Base-by-base conservation (phyloP, 306 rosid genomes). In the Inga laurina region DNA sequence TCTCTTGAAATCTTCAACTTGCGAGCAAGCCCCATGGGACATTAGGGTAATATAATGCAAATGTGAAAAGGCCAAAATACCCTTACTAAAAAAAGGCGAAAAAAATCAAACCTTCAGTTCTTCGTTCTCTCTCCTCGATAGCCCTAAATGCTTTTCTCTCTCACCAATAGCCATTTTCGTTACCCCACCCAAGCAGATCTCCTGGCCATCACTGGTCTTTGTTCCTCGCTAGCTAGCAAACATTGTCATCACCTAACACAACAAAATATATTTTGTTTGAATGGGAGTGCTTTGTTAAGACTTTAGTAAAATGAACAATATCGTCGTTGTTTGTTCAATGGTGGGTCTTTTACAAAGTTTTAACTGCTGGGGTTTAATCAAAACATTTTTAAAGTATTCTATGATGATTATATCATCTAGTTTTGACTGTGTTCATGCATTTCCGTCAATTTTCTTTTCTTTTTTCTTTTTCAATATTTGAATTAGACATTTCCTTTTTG, bases 341-440 rank as follows among this genome's bases (percentile, higher is more conserved):
- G 76, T 80, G 66, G 35, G 74, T 80, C 45, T 21, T 44, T 65
- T 30, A 22, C 10, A 41, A 74, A 85, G 72, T 74, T 71, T 76
- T 71, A 72, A 30, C 21, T 76, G 21, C 73, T 80, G 69, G 54
- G 59, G 49, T 24, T 30, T 46, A 74, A 67, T 79, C 66, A 69
- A 75, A 27, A 14, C 22, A 0, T 84, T 77, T 22, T 57, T 13
- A 2, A 45, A 35, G 35, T 10, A 21, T 57, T 46, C 54, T 59
- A 37, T 24, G 51, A n/a, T 67, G 24, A 46, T 77, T n/a, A 4
- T 49, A 78, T 69, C 74, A 39, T 21, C 41, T 64, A 10, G 48
- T 30, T 13, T 66, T 72, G 12, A 46, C 34, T 78, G 57, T 46
- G 59, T 83, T 66, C 21, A 37, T 78, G 78, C 65, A 61, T 44